Evolutionary conservation across 768 basidiomycete species (phyloP), one percentile per base, ranked within the genome.

Genomic region (Boletus vermiculosoides): DNA sequence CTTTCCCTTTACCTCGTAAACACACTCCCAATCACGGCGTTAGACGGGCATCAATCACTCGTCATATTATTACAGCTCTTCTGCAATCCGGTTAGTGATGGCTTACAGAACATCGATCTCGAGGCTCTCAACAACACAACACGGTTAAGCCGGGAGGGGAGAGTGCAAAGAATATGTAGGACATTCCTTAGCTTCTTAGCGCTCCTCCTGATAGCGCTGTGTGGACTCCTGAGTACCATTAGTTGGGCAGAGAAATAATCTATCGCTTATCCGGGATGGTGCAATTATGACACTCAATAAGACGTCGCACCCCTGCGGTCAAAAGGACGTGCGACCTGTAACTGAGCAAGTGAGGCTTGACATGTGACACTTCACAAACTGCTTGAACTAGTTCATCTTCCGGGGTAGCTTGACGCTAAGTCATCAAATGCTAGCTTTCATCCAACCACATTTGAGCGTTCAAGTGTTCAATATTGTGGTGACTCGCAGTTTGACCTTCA

Each of bases 1-100:
- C 70, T 94, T 33, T 93, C 91, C 3, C 76, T 95, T 2, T 93
- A 83, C 69, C 72, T 93, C 55, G 85, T 94, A 75, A 95, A 95
- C 68, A 80, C 91, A 28, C 77, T 94, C 23, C 92, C 93, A 0
- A 67, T 94, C 34, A 81, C 82, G 3, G 73, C 76, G 47, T 76
- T 94, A 20, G 93, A 95, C 58, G 93, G 93, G 28, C 72, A 78
- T 9, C 80, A 86, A 60, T 73, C 88, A 20, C 74, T 92, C 10
- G 67, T 64, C 10, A 64, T 60, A 28, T 53, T 73, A 37, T 53
- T 73, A 13, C 70, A 74, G 31, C 49, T 73, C 8, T 50, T 58
- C 10, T 63, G 18, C 23, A 30, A 46, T 39, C 52, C 53, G 46
- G 30, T 37, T 7, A 31, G 45, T n/a, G 48, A 42, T 28, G 44